Conservation (phyloP, 768 basidiomycete genomes). For the Lentinus tigrinus region DNA sequence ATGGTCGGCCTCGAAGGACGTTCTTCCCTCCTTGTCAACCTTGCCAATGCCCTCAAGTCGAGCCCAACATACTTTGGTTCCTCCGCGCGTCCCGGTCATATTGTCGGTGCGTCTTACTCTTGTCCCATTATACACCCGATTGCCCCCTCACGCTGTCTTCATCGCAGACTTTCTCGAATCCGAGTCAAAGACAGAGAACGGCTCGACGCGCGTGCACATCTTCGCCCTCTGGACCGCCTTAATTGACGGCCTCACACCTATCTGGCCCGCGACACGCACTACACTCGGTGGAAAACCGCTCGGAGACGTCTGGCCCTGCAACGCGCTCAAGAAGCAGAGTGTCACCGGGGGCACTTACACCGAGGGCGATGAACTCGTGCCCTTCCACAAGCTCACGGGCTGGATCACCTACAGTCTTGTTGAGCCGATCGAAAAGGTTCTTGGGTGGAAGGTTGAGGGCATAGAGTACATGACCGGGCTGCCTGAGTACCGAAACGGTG, state of each 20-base stretch:
- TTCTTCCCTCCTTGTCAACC: constrained; percentile 68
- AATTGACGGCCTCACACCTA: constrained; percentile 77
- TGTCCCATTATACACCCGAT: not conserved
- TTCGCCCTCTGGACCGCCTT: constrained; percentile 79
- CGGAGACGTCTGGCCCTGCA: constrained; percentile 94
- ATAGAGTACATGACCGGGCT: constrained; percentile 86
- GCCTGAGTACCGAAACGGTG: constrained; percentile 94
- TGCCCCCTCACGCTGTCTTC: not conserved
- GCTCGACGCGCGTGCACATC: constrained; percentile 58
- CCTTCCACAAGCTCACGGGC: constrained; percentile 94
- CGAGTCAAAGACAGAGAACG: constrained; percentile 44
- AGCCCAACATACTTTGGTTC: constrained; percentile 70
- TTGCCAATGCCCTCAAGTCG: constrained; percentile 66
- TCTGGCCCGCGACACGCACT: constrained; percentile 83
- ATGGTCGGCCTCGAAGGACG: constrained; percentile 92
- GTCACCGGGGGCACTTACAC: constrained; percentile 13
- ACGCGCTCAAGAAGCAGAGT: constrained; percentile 39
- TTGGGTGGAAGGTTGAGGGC: constrained; percentile 82
- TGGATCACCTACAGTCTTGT: constrained; percentile 93
- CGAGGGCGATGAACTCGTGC: constrained; percentile 74
- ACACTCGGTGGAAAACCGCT: constrained; percentile 67
- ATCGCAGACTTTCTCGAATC: constrained; percentile 64
- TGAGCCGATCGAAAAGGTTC: constrained; percentile 73
- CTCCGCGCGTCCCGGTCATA: constrained; percentile 76
- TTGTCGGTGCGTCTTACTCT: constrained; percentile 62